phyloP scores from a whole-genome alignment of 805 yeast species.

The Tetrapisispora nanseiensis region DNA sequence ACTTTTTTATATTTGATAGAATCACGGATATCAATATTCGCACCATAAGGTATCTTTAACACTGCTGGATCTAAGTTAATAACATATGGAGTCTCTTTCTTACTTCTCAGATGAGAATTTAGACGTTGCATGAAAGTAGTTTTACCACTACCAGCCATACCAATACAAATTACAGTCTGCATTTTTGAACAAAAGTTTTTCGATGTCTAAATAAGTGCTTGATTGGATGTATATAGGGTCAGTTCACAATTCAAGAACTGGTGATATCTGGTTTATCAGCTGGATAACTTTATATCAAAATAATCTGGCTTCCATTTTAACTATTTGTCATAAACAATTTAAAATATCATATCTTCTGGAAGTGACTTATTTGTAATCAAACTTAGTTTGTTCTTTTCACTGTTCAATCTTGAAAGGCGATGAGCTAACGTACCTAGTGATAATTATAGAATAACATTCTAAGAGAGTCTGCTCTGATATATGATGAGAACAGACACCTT shows the following conservation, averaged over 20 bases:
- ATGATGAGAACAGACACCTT: no score
- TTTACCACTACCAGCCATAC: constrained; percentile 81
- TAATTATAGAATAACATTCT: no score
- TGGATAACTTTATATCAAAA: no score
- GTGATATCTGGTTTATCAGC: no score
- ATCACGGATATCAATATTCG: constrained; percentile 92
- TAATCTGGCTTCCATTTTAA: no score
- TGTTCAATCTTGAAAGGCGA: neutral
- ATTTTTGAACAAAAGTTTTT: no score
- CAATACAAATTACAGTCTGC: constrained; percentile 42
- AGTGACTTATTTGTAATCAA: neutral
- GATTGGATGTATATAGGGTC: no score
- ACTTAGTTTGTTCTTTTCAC: neutral
- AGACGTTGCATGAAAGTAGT: constrained; percentile 95
- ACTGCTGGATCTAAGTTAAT: constrained; percentile 96
- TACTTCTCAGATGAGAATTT: constrained; percentile 75
- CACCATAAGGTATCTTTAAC: constrained; percentile 81
- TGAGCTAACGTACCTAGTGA: neutral
- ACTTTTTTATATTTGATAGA: constrained; percentile 92
- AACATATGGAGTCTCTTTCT: constrained; percentile 70
- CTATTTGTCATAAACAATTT: no score
- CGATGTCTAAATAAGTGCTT: neutral
- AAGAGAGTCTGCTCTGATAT: no score
- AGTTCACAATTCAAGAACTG: no score
- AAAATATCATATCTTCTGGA: neutral